Conservation (phyloP, 1,284 basidiomycete species). For the Trichosporon coremiiforme region DNA sequence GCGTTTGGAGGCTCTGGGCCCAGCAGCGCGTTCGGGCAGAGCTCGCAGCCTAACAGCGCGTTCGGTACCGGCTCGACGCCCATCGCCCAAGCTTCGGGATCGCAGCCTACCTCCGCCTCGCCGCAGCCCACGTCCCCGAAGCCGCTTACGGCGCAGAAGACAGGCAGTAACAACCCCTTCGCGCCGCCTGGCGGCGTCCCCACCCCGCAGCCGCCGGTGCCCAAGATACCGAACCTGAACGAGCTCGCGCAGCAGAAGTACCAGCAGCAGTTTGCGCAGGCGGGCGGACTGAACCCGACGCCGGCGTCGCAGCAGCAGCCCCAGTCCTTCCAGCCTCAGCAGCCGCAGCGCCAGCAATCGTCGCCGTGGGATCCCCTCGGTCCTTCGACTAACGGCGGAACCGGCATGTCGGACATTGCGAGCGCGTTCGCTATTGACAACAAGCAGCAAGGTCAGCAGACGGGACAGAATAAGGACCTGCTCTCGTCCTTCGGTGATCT, state of each 20-base stretch:
- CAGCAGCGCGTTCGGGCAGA: no score
- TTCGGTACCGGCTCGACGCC: no score
- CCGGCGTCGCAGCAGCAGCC: background rate
- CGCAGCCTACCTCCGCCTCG: no score
- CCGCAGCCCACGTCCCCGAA: constrained; percentile 56
- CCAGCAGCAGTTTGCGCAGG: constrained; percentile 29
- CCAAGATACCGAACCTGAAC: constrained; percentile 77
- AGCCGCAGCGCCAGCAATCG: constrained; percentile 20
- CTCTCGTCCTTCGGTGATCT: background rate
- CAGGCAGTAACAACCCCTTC: constrained; percentile 94
- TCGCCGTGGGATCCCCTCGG: constrained; percentile 26
- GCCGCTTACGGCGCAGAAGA: constrained; percentile 80
- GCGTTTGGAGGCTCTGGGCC: background rate
- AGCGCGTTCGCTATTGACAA: constrained; percentile 48
- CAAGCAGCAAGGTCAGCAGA: background rate
- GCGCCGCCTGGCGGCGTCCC: constrained; percentile 66
- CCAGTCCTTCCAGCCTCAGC: constrained; percentile 21
- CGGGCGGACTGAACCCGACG: constrained; percentile 24
- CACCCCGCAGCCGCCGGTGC: constrained; percentile 62
- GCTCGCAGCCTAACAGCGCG: no score
- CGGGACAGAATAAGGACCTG: constrained; percentile 4
- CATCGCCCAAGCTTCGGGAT: no score
- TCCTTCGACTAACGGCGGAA: constrained; percentile 8
- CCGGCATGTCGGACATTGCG: constrained; percentile 51
- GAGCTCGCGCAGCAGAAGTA: constrained; percentile 67